A percentile compares a stretch with the other conserved stretches of the same genome.
These are phyloP conservation scores for Xylaria sp. DNA, from an alignment of 2,329 filamentous ascomycete genomes.

Conservation along the genomic window DNA sequence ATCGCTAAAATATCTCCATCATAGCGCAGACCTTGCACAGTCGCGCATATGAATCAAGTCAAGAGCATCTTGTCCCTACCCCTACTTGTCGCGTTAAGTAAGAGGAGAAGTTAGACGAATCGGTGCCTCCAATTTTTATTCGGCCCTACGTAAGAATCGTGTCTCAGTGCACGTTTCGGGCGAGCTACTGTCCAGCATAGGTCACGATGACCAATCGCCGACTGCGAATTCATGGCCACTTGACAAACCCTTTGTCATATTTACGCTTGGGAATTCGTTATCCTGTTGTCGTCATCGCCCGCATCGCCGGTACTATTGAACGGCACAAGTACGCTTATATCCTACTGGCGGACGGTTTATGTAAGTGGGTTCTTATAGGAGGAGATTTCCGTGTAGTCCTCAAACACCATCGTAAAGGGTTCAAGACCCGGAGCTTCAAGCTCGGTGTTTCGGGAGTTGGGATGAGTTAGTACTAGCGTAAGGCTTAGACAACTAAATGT, in stretches of 20 bases:
- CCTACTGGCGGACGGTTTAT: background rate
- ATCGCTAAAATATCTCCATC: conserved; percentile 21
- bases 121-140: conserved; percentile 44
- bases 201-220: conserved; percentile 14
- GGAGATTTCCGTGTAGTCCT: background rate
- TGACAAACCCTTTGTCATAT: conserved; percentile 3
- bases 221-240: background rate
- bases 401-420: conserved; percentile 1
- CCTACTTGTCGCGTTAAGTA: conserved; percentile 10
- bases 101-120: conserved; percentile 14
- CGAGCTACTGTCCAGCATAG: conserved; percentile 11
- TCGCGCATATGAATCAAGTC: conserved; percentile 39
- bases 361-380: background rate
- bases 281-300: background rate
- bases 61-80: background rate
- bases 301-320: background rate
- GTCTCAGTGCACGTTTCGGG: conserved; percentile 40
- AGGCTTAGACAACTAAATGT: conserved; percentile 20
- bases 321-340: conserved; percentile 3
- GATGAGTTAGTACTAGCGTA: conserved; percentile 25
- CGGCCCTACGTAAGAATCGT: conserved; percentile 47
- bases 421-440: conserved; percentile 5
- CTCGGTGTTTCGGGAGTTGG: conserved; percentile 23
- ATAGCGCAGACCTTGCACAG: conserved; percentile 37
- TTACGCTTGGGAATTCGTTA: background rate